phyloP scores from a whole-genome alignment of 306 rosid species.

The Mimosa pudica region DNA sequence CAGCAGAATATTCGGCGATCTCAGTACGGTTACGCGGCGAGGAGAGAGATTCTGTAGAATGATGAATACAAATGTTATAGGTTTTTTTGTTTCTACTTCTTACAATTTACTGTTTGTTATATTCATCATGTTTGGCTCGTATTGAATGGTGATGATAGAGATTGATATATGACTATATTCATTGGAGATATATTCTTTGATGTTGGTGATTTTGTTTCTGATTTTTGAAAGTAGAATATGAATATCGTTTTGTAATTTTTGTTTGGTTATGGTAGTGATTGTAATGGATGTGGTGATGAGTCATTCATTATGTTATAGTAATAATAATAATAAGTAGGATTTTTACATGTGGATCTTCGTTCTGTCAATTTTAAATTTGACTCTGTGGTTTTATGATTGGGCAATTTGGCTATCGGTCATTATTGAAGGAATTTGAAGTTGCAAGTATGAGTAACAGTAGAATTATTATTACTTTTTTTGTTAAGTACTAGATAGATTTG shows the following conservation, averaged over 20 bases:
- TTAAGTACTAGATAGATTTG: too few relatives aligned
- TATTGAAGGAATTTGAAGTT: background rate
- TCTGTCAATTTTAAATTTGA: background rate
- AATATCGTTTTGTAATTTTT: slow-evolving; percentile 13
- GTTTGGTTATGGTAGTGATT: background rate
- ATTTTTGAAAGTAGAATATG: too few relatives aligned
- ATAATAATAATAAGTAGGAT: background rate
- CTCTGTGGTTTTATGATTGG: background rate
- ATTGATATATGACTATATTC: slow-evolving; percentile 5
- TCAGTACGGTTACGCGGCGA: slow-evolving; percentile 59
- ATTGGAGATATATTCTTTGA: slow-evolving; percentile 38
- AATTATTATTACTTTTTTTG: too few relatives aligned
- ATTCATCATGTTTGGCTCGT: background rate
- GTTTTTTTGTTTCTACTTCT: too few relatives aligned
- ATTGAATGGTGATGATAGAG: too few relatives aligned
- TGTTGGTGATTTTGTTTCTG: background rate
- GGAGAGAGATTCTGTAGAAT: slow-evolving; percentile 76
- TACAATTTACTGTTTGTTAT: too few relatives aligned
- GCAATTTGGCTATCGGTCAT: background rate
- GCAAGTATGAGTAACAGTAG: background rate
- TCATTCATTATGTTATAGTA: background rate
- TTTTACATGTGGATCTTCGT: background rate
- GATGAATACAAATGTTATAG: too few relatives aligned
- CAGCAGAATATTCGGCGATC: slow-evolving; percentile 69
- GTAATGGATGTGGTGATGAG: background rate